Conservation (phyloP, 805 yeast genomes). For the Candida silvicultrix region DNA sequence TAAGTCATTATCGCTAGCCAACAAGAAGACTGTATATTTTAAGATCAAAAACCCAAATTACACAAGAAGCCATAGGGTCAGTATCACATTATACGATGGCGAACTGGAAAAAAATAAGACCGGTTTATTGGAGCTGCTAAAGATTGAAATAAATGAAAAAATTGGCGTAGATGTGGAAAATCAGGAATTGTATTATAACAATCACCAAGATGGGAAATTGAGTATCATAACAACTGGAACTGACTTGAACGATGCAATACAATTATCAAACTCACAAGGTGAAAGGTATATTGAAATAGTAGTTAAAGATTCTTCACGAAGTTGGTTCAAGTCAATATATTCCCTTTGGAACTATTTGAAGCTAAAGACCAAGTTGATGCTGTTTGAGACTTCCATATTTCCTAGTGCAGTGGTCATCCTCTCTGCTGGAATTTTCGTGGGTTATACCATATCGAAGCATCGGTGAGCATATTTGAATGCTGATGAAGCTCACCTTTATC, state of each 20-base stretch:
- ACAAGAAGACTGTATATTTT: conserved; percentile 14
- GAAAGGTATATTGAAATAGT: conserved; percentile 12
- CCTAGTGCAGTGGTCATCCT: conserved; percentile 15
- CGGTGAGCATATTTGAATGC: too few species aligned
- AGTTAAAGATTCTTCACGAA: neutral
- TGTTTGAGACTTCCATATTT: conserved; percentile 1
- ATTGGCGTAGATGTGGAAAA: conserved; percentile 3
- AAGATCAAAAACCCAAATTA: conserved; percentile 10
- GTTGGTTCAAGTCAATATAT: neutral
- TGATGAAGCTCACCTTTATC: too few species aligned
- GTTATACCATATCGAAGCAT: conserved; percentile 10
- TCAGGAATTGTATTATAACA: neutral
- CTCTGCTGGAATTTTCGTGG: conserved; percentile 18
- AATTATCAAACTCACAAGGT: conserved; percentile 6
- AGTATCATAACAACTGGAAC: conserved; percentile 11
- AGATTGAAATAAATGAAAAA: conserved; percentile 17
- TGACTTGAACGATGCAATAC: conserved; percentile 26
- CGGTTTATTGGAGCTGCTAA: conserved; percentile 16
- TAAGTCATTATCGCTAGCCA: conserved; percentile 14
- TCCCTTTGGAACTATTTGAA: neutral
- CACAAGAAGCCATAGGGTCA: conserved; percentile 15
- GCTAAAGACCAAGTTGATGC: neutral
- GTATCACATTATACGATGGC: conserved; percentile 17
- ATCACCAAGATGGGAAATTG: conserved; percentile 18
- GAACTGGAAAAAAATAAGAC: conserved; percentile 16